phyloP scores from a whole-genome alignment of 2,329 filamentous ascomycete genomes.

The Pseudogymnoascus sp. region DNA sequence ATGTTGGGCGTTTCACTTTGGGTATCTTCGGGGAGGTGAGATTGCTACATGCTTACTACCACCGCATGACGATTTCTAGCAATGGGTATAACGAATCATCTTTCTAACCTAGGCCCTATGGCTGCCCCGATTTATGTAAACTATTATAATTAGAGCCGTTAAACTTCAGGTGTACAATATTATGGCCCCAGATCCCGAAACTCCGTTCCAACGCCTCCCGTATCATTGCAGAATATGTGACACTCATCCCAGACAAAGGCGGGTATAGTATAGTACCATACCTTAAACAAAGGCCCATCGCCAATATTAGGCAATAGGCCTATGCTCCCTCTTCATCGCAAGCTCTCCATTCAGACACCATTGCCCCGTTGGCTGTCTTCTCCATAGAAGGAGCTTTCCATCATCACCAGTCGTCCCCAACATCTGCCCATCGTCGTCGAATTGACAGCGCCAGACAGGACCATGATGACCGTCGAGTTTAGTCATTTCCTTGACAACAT shows the following conservation, averaged over 20 bases:
- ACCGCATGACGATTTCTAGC: background rate
- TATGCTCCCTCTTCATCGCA: constrained; percentile 40
- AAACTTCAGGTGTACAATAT: background rate
- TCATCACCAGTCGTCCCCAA: constrained; percentile 72
- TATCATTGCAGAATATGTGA: background rate
- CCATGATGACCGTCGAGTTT: constrained; percentile 60
- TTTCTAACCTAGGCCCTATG: background rate
- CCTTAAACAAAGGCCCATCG: background rate
- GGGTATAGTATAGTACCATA: background rate
- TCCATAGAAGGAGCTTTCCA: constrained; percentile 56
- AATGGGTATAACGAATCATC: background rate
- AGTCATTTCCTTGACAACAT: constrained; percentile 56
- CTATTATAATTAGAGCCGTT: background rate
- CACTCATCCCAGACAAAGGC: background rate
- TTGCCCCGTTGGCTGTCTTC: constrained; percentile 49
- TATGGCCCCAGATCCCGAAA: background rate
- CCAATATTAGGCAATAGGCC: background rate
- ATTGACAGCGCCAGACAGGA: constrained; percentile 69
- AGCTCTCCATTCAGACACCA: constrained; percentile 57
- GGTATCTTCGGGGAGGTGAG: background rate
- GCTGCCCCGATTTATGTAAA: background rate
- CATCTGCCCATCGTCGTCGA: constrained; percentile 63
- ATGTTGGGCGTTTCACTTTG: background rate
- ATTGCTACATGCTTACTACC: background rate
- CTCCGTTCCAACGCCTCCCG: background rate